A percentile compares a stretch with the other conserved stretches of the same genome.
phyloP scores from a whole-genome alignment of 441 rosid species.

The Erysimum pusillum region DNA sequence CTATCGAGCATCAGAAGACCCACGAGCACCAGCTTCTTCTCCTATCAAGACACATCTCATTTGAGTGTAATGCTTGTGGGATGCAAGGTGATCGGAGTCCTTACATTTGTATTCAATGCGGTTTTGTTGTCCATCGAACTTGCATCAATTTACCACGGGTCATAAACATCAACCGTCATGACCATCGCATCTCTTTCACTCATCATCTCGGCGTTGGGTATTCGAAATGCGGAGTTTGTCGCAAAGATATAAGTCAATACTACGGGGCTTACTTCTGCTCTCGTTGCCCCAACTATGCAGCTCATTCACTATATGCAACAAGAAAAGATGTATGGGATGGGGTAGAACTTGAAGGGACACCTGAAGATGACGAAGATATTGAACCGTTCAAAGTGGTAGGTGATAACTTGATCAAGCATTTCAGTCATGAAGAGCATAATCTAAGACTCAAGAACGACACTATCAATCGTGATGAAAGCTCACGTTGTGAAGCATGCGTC shows the following conservation, averaged over 20 bases:
- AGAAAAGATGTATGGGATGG: slow-evolving; percentile 14
- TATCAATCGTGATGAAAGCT: background rate
- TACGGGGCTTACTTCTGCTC: slow-evolving; percentile 20
- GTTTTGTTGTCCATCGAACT: slow-evolving; percentile 19
- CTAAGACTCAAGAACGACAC: slow-evolving; percentile 10
- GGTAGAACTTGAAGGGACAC: background rate
- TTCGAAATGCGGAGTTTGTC: slow-evolving; percentile 25
- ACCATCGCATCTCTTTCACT: slow-evolving; percentile 18
- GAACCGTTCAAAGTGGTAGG: background rate
- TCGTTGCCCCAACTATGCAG: background rate
- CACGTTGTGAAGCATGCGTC: slow-evolving; percentile 33
- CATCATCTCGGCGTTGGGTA: background rate
- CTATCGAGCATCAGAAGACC: slow-evolving; percentile 8
- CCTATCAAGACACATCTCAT: slow-evolving; percentile 1
- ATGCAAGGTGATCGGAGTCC: slow-evolving; percentile 56
- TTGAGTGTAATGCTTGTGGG: slow-evolving; percentile 50
- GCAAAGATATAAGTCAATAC: background rate
- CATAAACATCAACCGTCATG: slow-evolving; percentile 30
- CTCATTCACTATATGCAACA: slow-evolving; percentile 33
- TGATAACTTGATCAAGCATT: slow-evolving; percentile 28
- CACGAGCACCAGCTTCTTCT: slow-evolving; percentile 13
- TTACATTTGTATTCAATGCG: slow-evolving; percentile 50
- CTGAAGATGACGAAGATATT: slow-evolving; percentile 9
- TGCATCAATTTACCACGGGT: slow-evolving; percentile 32
- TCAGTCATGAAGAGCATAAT: slow-evolving; percentile 32